A percentile compares a stretch with the other conserved stretches of the same genome.
phyloP scores from a whole-genome alignment of 345 rosid species.

The Jatropha curcas region DNA sequence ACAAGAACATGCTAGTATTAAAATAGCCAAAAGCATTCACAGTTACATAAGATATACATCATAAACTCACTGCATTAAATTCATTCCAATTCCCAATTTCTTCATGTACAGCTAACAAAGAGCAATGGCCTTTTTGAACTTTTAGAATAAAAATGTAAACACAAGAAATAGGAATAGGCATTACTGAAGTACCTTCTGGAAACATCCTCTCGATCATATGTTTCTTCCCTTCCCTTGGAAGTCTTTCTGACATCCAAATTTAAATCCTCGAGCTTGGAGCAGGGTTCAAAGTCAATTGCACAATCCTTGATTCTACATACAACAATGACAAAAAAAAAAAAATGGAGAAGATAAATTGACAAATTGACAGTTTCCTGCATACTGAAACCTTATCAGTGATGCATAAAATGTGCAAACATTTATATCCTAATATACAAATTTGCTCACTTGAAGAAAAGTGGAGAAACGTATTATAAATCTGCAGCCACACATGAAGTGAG shows the following conservation, averaged over 20 bases:
- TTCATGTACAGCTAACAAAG: neutral
- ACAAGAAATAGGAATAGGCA: conserved; percentile 6
- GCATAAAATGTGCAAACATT: neutral
- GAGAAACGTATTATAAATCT: no score
- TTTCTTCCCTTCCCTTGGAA: conserved; percentile 36
- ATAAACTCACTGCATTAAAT: neutral
- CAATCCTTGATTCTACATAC: conserved; percentile 41
- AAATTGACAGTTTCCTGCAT: neutral
- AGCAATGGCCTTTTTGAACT: neutral
- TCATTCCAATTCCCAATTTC: neutral
- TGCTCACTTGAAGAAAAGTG: neutral
- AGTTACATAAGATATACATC: neutral
- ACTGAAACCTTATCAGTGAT: neutral
- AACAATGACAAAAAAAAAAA: conserved; percentile 14
- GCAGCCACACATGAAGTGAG: conserved; percentile 9
- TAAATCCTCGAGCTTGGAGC: conserved; percentile 71
- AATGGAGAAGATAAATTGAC: conserved; percentile 1
- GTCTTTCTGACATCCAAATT: conserved; percentile 67
- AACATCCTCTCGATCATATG: conserved; percentile 24
- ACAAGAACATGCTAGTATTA: neutral
- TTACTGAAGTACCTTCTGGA: conserved; percentile 42
- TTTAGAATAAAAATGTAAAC: neutral
- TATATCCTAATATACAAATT: neutral
- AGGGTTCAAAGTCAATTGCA: conserved; percentile 65
- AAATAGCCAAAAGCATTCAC: neutral